These are phyloP conservation scores for Colletotrichum higginsianum DNA, from an alignment of 2,329 filamentous ascomycete species.

Conservation along the genomic window DNA sequence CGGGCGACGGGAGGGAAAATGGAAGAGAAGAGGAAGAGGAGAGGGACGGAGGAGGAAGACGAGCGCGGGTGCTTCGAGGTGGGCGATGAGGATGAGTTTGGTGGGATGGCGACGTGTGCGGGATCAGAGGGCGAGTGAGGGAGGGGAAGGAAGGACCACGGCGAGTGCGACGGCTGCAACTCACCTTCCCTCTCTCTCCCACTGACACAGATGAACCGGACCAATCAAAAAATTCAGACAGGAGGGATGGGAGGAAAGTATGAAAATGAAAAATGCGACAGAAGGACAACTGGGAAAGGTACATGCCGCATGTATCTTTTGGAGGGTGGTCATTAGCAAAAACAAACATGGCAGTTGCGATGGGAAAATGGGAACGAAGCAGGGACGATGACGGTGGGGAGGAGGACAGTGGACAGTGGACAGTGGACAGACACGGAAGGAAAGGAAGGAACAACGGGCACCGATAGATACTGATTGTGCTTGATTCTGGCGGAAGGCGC, in stretches of 20 bases:
- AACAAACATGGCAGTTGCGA: slow-evolving; percentile 27
- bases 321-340: neutral
- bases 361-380: slow-evolving; percentile 13
- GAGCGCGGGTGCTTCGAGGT: slow-evolving; percentile 39
- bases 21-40: slow-evolving; percentile 28
- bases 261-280: slow-evolving; percentile 25
- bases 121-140: slow-evolving; percentile 33
- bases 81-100: slow-evolving; percentile 43
- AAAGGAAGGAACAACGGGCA: slow-evolving; percentile 1
- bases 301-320: slow-evolving; percentile 38
- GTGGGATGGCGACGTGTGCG: slow-evolving; percentile 38
- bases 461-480: slow-evolving; percentile 28
- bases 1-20: slow-evolving; percentile 17
- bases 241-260: neutral
- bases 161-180: neutral
- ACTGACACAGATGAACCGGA: neutral
- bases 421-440: slow-evolving; percentile 5
- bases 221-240: slow-evolving; percentile 43
- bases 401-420: neutral
- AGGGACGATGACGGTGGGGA: slow-evolving; percentile 3
- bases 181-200: neutral
- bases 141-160: neutral
- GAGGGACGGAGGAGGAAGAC: slow-evolving; percentile 25
- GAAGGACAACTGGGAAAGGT: slow-evolving; percentile 30
- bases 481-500: slow-evolving; percentile 1